Percentiles rank a stretch among this genome's conserved stretches.
phyloP scores from a whole-genome alignment of 106 monocot species.

The Dendrobium catenatum region DNA sequence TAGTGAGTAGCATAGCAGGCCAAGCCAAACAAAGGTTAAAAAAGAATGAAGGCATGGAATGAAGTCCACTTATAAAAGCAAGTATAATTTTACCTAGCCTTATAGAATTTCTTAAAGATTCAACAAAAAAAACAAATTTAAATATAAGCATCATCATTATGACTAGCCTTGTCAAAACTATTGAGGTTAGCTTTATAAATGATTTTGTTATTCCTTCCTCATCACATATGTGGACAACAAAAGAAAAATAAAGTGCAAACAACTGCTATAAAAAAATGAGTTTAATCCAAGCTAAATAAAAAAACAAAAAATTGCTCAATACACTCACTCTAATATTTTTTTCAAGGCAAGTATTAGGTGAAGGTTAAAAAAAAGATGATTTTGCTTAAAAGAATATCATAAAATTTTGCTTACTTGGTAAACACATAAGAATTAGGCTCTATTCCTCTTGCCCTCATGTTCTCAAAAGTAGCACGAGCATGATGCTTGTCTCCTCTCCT shows the following conservation, averaged over 20 bases:
- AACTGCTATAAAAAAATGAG: background rate
- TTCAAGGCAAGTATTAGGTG: background rate
- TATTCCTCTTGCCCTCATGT: slow-evolving; percentile 97
- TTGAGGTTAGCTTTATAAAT: too few relatives aligned
- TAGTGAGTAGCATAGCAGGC: background rate
- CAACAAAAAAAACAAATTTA: background rate
- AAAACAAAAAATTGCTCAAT: background rate
- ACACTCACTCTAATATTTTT: background rate
- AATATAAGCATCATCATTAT: background rate
- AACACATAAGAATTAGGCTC: slow-evolving; percentile 87
- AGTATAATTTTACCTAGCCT: too few relatives aligned
- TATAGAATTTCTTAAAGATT: too few relatives aligned
- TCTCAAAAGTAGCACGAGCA: slow-evolving; percentile 92
- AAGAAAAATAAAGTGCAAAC: background rate
- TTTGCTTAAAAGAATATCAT: background rate
- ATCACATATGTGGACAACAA: too few relatives aligned
- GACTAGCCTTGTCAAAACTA: background rate
- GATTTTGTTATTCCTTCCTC: too few relatives aligned
- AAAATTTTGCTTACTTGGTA: slow-evolving; percentile 59
- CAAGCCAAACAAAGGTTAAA: background rate
- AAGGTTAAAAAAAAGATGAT: background rate
- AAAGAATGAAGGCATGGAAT: background rate
- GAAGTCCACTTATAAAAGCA: background rate
- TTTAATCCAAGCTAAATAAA: background rate
- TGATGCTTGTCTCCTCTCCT: slow-evolving; percentile 99